A percentile compares a stretch with the other conserved stretches of the same genome.
These are phyloP conservation scores for Talaromyces borbonicus DNA, from an alignment of 495 filamentous ascomycete genomes.

Conservation along the genomic window DNA sequence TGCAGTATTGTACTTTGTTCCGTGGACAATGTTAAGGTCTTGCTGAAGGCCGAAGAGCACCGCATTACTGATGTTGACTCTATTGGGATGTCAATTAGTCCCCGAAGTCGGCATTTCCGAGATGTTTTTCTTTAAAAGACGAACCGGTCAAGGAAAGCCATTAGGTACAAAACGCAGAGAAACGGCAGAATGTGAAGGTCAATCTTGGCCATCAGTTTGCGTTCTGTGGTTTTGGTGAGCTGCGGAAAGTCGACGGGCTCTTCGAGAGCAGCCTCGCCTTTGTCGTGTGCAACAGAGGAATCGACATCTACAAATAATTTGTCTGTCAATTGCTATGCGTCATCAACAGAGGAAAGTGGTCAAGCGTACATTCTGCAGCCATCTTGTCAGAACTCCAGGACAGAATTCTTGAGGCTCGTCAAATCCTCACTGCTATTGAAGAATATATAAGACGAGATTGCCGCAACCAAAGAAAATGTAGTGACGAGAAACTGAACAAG, in stretches of 20 bases:
- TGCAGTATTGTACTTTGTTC: slow-evolving; percentile 64
- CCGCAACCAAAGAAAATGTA: too few species aligned
- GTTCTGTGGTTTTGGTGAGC: slow-evolving; percentile 52
- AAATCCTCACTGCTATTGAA: too few species aligned
- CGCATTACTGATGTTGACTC: slow-evolving; percentile 62
- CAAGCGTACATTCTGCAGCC: too few species aligned
- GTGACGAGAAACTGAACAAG: too few species aligned
- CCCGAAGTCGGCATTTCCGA: neutral
- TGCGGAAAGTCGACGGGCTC: slow-evolving; percentile 18
- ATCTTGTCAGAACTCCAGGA: slow-evolving; percentile 1
- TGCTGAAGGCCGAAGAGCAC: slow-evolving; percentile 49
- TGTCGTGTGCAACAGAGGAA: neutral
- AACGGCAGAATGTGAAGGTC: slow-evolving; percentile 75
- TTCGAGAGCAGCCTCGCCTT: neutral
- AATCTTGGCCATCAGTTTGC: slow-evolving; percentile 62
- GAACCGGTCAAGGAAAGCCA: slow-evolving; percentile 80
- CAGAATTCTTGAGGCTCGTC: too few species aligned
- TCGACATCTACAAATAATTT: neutral
- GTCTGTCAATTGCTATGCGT: too few species aligned
- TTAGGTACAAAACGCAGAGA: slow-evolving; percentile 70
- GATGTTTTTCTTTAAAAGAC: slow-evolving; percentile 5
- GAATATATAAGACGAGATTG: too few species aligned
- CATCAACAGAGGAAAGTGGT: too few species aligned
- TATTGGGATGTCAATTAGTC: slow-evolving; percentile 9
- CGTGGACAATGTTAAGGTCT: slow-evolving; percentile 47